These are phyloP conservation scores for Cutaneotrichosporon mucoides DNA, from an alignment of 1,284 basidiomycete genomes.

Conservation along the genomic window DNA sequence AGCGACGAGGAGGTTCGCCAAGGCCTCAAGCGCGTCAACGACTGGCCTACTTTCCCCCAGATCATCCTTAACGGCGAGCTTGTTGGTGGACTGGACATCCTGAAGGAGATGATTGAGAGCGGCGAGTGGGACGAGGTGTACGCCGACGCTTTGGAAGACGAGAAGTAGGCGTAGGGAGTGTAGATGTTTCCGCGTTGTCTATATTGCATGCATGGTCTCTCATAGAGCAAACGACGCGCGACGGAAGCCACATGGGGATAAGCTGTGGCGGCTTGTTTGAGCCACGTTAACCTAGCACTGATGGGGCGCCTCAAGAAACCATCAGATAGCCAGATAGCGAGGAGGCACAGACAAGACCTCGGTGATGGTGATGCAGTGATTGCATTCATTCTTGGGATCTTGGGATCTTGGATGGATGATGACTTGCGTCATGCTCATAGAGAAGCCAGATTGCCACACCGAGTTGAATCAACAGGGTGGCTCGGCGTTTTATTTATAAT, in stretches of 20 bases:
- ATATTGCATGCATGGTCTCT: conserved; percentile 1
- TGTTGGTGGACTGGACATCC: conserved; percentile 65
- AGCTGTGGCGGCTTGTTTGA: no score
- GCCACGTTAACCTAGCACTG: no score
- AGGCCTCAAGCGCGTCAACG: conserved; percentile 52
- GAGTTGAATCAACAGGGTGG: neutral
- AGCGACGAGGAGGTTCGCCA: conserved; percentile 65
- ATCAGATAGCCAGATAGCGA: no score
- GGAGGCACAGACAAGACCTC: no score
- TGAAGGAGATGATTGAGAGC: conserved; percentile 60
- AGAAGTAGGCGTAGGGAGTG: conserved; percentile 1
- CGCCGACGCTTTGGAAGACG: conserved; percentile 8
- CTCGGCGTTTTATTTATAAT: neutral
- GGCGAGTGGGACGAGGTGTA: conserved; percentile 48
- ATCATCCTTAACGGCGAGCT: conserved; percentile 81
- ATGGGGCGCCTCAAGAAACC: no score
- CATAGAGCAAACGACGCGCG: no score
- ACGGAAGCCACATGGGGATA: no score
- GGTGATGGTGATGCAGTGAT: neutral
- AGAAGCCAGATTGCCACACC: neutral
- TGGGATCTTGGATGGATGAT: no score
- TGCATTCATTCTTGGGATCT: neutral
- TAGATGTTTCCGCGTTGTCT: neutral
- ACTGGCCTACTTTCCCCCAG: conserved; percentile 56
- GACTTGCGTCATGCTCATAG: neutral